These are phyloP conservation scores for Arctostaphylos glauca DNA, from an alignment of 148 eudicot species.

Conservation along the genomic window DNA sequence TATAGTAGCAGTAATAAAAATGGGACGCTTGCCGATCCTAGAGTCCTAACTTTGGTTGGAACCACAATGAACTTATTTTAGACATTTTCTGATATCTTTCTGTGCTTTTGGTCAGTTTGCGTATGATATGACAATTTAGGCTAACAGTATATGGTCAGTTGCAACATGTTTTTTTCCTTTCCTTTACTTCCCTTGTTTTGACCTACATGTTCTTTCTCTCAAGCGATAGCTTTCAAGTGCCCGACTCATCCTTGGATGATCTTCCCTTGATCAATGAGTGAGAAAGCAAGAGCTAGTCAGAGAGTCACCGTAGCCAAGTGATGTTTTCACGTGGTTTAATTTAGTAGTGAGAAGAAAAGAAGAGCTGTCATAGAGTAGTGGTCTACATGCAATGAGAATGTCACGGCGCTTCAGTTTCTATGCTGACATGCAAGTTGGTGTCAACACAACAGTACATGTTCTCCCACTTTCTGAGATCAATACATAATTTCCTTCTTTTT, in stretches of 20 bases:
- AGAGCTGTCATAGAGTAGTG: background rate
- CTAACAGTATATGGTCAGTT: background rate
- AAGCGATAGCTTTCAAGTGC: too few species aligned
- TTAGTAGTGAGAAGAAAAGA: too few species aligned
- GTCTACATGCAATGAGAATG: background rate
- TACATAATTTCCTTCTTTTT: background rate
- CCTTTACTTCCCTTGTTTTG: background rate
- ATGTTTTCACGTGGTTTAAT: too few species aligned
- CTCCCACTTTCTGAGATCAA: background rate
- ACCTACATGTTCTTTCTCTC: background rate
- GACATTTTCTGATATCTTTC: background rate
- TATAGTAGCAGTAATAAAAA: too few species aligned
- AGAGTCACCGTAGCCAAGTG: too few species aligned
- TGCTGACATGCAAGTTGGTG: background rate
- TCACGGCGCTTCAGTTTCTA: background rate
- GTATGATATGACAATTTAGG: background rate
- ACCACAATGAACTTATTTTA: background rate
- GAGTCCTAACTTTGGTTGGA: background rate
- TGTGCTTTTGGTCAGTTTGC: background rate
- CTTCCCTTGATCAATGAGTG: too few species aligned
- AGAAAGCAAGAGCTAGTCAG: too few species aligned
- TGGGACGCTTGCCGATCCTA: too few species aligned
- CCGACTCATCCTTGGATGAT: too few species aligned
- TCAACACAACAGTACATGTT: background rate
- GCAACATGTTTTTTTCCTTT: background rate